phyloP scores from a whole-genome alignment of 768 basidiomycete species.

The Floccularia luteovirens region DNA sequence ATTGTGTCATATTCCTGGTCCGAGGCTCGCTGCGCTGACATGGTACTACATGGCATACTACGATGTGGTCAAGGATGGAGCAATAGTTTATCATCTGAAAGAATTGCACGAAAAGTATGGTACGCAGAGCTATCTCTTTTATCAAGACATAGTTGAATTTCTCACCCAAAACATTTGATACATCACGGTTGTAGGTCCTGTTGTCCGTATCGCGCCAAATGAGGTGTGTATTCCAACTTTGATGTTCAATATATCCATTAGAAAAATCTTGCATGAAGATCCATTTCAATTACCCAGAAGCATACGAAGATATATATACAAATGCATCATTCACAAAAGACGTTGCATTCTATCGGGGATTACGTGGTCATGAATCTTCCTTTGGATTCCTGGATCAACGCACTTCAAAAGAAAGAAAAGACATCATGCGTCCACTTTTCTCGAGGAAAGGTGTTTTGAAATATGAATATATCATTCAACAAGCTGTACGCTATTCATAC shows the following conservation, averaged over 20 bases:
- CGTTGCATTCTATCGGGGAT: conserved; percentile 15
- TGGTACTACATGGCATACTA: conserved; percentile 18
- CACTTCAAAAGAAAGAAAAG: conserved; percentile 17
- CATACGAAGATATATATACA: conserved; percentile 24
- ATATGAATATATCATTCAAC: conserved; percentile 18
- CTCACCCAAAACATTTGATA: no score
- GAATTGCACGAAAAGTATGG: conserved; percentile 17
- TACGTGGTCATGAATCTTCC: conserved; percentile 16
- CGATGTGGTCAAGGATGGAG: conserved; percentile 16
- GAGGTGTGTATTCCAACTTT: conserved; percentile 15
- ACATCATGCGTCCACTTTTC: conserved; percentile 22
- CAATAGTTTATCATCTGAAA: conserved; percentile 17
- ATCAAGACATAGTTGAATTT: no score
- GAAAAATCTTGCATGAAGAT: conserved; percentile 21
- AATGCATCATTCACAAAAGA: conserved; percentile 19
- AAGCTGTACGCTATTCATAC: conserved; percentile 12
- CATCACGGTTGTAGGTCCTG: no score
- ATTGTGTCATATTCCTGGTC: no score
- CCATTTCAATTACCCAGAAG: conserved; percentile 26
- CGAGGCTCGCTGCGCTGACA: conserved; percentile 17
- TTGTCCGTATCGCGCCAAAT: conserved; percentile 28
- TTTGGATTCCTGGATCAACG: conserved; percentile 17
- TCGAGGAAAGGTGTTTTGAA: conserved; percentile 23
- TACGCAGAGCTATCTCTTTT: no score
- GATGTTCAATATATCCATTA: background rate